These are phyloP conservation scores for Leccinum olivaceopallidum DNA, from an alignment of 768 basidiomycete species.

Conservation along the genomic window DNA sequence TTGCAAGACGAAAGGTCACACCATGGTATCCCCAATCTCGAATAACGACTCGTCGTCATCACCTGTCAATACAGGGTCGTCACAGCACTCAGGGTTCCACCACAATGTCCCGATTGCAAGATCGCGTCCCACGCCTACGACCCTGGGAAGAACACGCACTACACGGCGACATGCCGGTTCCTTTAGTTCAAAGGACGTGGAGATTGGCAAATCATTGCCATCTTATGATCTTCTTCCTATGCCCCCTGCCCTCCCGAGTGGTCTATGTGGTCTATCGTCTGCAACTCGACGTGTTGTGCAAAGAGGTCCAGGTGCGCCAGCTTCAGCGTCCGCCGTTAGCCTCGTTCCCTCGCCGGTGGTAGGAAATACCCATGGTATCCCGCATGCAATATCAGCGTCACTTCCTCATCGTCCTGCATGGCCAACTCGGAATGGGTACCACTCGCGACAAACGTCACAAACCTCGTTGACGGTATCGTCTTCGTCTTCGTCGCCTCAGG, in stretches of 20 bases:
- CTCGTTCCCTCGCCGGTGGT: slow-evolving; percentile 13
- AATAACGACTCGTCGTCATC: slow-evolving; percentile 28
- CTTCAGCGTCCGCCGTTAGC: slow-evolving; percentile 27
- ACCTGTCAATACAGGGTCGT: slow-evolving; percentile 29
- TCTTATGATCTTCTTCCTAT: slow-evolving; percentile 50
- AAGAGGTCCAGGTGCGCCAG: slow-evolving; percentile 44
- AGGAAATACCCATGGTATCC: slow-evolving; percentile 7
- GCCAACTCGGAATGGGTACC: slow-evolving; percentile 20
- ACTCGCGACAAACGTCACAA: slow-evolving; percentile 47
- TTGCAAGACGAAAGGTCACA: slow-evolving; percentile 30
- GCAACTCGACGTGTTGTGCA: slow-evolving; percentile 49
- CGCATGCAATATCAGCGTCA: slow-evolving; percentile 13
- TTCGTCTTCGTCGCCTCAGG: slow-evolving; percentile 35
- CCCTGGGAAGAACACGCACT: slow-evolving; percentile 48
- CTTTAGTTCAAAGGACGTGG: slow-evolving; percentile 90
- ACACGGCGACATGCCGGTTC: slow-evolving; percentile 90
- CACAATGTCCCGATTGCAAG: slow-evolving; percentile 30
- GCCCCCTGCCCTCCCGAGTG: slow-evolving; percentile 28
- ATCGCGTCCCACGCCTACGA: slow-evolving; percentile 29
- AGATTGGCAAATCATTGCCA: slow-evolving; percentile 79
- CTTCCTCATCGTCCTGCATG: slow-evolving; percentile 14
- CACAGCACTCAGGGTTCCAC: slow-evolving; percentile 23
- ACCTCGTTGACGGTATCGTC: slow-evolving; percentile 42
- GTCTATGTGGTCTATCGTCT: slow-evolving; percentile 27
- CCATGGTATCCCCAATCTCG: slow-evolving; percentile 26